Base-by-base conservation (phyloP, 345 rosid genomes). In the Nephelium lappaceum region DNA sequence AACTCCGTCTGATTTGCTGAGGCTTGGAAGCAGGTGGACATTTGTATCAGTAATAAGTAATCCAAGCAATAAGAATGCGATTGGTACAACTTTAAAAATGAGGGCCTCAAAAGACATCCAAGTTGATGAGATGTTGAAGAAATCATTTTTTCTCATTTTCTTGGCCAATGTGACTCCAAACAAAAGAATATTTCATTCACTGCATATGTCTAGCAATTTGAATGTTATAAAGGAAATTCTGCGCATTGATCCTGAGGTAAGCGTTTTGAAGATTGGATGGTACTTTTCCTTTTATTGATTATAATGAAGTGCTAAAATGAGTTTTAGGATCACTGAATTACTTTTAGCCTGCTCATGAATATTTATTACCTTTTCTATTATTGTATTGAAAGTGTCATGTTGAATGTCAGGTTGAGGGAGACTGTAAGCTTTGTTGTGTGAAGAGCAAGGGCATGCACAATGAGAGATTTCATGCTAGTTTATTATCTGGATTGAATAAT, bases 161-260 rank as follows among this genome's bases (percentile, higher is more conserved):
- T 45, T 85, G 82, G 67, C 11, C 18, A 89, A 79, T 71, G 4
- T 81, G 53, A 80, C 83, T 27, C 80, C 92, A 12, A 71, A 66
- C 74, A 80, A 3, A 42, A 72, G 90, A 74, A 85, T 87, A 70
- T 87, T 86, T 86, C 69, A 51, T 38, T 80, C 84, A 10, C 25
- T 89, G 87, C 82, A 76, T 67, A 74, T 39, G 85, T 1, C 11
- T 9, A 1, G 69, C 36, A 85, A 86, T 64, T 12, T 75, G 78
- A 80, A 66, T 12, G 8, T 86, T 45, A 31, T 86, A 65, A 62
- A 77, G 31, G 73, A 83, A 67, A 53, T 81, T 73, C 25, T 85
- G 62, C 72, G 68, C 75, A 14, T 41, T 53, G 82, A 80, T 62
- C 57, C 70, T 42, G 24, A 12, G 86, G 90, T 86, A 81, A 78